Percentiles rank a stretch among this genome's conserved stretches.
phyloP scores from a whole-genome alignment of 1,284 basidiomycete species.

The Apiotrichum veenhuisii region DNA sequence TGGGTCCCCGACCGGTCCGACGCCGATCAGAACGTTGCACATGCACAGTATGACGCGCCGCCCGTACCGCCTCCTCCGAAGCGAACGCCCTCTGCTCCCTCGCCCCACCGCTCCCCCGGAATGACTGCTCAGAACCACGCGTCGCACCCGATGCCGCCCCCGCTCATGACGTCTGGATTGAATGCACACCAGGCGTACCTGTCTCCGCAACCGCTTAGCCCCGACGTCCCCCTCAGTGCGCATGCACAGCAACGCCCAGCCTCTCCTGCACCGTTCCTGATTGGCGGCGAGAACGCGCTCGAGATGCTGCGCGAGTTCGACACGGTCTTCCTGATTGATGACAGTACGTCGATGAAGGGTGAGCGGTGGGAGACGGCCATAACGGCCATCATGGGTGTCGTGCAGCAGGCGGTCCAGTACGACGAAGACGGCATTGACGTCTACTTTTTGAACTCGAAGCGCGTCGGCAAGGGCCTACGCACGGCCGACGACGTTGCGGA shows the following conservation, averaged over 20 bases:
- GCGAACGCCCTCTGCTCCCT: too few relatives aligned
- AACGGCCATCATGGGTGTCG: conserved; percentile 40
- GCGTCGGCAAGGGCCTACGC: conserved; percentile 36
- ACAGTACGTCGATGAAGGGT: conserved; percentile 42
- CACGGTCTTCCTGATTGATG: conserved; percentile 47
- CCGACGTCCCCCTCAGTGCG: background rate
- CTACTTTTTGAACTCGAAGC: conserved; percentile 46
- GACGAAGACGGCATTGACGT: conserved; percentile 46
- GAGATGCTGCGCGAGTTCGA: conserved; percentile 45
- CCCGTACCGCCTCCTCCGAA: background rate
- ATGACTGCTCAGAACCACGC: too few relatives aligned
- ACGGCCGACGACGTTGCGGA: conserved; percentile 42
- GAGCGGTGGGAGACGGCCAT: conserved; percentile 41
- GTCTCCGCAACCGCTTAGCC: background rate
- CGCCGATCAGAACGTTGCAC: background rate
- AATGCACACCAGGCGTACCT: too few relatives aligned
- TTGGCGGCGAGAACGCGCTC: conserved; percentile 31
- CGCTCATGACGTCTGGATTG: background rate
- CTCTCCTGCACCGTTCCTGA: background rate
- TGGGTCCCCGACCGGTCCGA: background rate
- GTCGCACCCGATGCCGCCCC: background rate
- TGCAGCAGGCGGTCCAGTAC: conserved; percentile 37
- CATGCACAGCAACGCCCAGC: too few relatives aligned
- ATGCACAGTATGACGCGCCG: background rate
- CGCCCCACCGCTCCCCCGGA: too few relatives aligned